A percentile compares a stretch with the other conserved stretches of the same genome.
These are phyloP conservation scores for Pseudogymnoascus sp. DNA, from an alignment of 2,329 filamentous ascomycete species.

Conservation along the genomic window DNA sequence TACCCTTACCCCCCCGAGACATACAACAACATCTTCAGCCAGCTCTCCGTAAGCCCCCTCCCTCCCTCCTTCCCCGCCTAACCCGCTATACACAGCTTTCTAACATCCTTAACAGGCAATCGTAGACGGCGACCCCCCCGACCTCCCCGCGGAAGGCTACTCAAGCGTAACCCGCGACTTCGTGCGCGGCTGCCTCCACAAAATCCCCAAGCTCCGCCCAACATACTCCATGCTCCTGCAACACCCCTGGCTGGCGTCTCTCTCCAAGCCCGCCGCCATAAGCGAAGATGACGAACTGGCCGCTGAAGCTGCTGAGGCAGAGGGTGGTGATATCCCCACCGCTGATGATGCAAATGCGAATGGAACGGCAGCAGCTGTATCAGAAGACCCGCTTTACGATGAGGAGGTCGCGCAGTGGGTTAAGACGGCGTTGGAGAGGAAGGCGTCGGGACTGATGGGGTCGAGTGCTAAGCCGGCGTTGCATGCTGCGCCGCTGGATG, in stretches of 20 bases:
- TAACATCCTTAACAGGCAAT: conserved; percentile 60
- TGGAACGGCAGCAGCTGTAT: conserved; percentile 30
- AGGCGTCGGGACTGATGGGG: conserved; percentile 48
- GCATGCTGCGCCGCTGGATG: conserved; percentile 78
- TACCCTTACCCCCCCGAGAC: conserved; percentile 97
- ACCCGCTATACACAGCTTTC: background rate
- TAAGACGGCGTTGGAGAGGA: conserved; percentile 57
- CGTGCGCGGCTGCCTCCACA: conserved; percentile 83
- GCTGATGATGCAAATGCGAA: conserved; percentile 27
- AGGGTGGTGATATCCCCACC: background rate
- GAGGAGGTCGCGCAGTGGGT: conserved; percentile 86
- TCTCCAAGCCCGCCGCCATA: conserved; percentile 71
- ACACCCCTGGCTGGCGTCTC: conserved; percentile 75
- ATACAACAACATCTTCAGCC: conserved; percentile 96
- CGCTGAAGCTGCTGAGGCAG: conserved; percentile 14
- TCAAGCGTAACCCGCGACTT: conserved; percentile 78
- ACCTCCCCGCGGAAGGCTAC: conserved; percentile 70
- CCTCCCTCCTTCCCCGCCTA: background rate
- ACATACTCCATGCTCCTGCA: conserved; percentile 84
- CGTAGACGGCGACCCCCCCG: conserved; percentile 91
- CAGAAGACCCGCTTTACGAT: conserved; percentile 41
- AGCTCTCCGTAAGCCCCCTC: conserved; percentile 70
- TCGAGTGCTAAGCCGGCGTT: conserved; percentile 65
- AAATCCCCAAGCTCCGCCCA: conserved; percentile 85
- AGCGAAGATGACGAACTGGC: conserved; percentile 56